phyloP scores from a whole-genome alignment of 352 stramenopile genomes.

The Phytophthora tentaculata region DNA sequence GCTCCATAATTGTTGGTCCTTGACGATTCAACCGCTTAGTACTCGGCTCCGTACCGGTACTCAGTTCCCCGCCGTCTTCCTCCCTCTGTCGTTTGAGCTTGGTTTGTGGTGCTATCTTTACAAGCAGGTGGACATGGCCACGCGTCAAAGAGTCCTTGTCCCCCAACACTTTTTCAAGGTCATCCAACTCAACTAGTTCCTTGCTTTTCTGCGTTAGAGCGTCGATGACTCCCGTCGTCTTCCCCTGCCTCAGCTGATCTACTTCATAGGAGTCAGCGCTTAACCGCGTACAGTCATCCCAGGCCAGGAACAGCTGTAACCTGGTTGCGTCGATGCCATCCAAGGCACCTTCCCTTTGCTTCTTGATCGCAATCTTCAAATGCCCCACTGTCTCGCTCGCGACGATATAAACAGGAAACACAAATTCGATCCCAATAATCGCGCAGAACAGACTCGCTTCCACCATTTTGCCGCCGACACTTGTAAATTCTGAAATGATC shows the following conservation, averaged over 20 bases:
- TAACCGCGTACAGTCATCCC: background rate
- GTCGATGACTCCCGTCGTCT: background rate
- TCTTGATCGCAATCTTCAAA: background rate
- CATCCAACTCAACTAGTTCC: background rate
- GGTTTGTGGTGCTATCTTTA: background rate
- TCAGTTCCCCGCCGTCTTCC: background rate
- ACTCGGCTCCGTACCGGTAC: background rate
- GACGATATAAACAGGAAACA: background rate
- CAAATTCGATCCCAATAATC: too few relatives aligned
- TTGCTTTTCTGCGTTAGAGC: background rate
- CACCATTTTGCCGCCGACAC: too few relatives aligned
- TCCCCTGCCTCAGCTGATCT: background rate
- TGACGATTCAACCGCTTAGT: background rate
- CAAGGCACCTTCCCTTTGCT: background rate
- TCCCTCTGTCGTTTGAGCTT: background rate
- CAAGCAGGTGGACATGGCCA: background rate
- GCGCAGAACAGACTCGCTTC: too few relatives aligned
- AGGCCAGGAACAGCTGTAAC: background rate
- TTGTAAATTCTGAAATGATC: too few relatives aligned
- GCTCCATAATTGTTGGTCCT: background rate
- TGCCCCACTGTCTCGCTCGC: background rate
- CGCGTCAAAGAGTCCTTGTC: background rate
- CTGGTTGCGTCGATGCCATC: too few relatives aligned
- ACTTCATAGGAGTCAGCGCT: background rate
- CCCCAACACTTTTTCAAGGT: background rate